phyloP scores from a whole-genome alignment of 2,329 filamentous ascomycete genomes.

The Penicillium glabrum region DNA sequence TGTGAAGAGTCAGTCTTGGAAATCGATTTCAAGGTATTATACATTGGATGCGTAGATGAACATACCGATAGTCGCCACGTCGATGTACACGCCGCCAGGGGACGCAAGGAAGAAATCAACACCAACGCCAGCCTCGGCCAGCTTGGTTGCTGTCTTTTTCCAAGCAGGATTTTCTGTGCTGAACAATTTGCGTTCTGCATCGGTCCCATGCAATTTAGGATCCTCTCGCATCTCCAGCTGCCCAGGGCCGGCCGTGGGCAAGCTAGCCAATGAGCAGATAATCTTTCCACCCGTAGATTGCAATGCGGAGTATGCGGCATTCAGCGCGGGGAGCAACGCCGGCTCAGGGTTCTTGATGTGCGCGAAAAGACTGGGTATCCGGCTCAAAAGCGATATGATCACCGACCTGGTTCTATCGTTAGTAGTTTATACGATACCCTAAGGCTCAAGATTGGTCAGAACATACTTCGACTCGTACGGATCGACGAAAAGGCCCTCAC shows the following conservation, averaged over 20 bases:
- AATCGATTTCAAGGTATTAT: slow-evolving; percentile 1
- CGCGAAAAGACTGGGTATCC: slow-evolving; percentile 83
- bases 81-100: slow-evolving; percentile 85
- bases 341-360: slow-evolving; percentile 88
- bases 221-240: slow-evolving; percentile 84
- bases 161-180: slow-evolving; percentile 86
- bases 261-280: slow-evolving; percentile 78
- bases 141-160: slow-evolving; percentile 81
- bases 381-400: slow-evolving; percentile 81
- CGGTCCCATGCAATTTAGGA: slow-evolving; percentile 78
- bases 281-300: slow-evolving; percentile 89
- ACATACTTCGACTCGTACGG: slow-evolving; percentile 78
- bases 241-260: slow-evolving; percentile 90
- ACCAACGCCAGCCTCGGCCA: slow-evolving; percentile 83
- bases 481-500: slow-evolving; percentile 91
- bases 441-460: not conserved
- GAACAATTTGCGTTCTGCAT: slow-evolving; percentile 88
- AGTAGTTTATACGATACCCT: slow-evolving; percentile 15
- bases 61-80: slow-evolving; percentile 85
- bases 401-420: slow-evolving; percentile 54
- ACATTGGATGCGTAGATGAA: slow-evolving; percentile 12
- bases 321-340: slow-evolving; percentile 78
- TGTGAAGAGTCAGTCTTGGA: slow-evolving; percentile 24
- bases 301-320: slow-evolving; percentile 79
- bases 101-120: slow-evolving; percentile 94